Evolutionary conservation across 768 basidiomycete genomes (phyloP).

Genomic region (Xerocomellus chrysenteron): DNA sequence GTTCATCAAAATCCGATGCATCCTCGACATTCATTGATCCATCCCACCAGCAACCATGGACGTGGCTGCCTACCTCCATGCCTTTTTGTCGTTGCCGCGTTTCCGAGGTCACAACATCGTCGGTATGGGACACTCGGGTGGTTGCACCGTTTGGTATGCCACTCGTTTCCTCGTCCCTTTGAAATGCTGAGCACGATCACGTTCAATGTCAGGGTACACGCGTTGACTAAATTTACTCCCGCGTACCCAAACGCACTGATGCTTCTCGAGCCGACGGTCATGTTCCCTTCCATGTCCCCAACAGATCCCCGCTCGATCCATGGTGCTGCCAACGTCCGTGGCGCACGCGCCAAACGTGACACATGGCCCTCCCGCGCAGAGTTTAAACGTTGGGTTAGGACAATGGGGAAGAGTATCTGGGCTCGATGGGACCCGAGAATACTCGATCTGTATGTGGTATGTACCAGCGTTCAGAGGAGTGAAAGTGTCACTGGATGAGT

Average conservation of each 20-base stretch:
- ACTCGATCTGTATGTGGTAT: constrained; percentile 25
- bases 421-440: constrained; percentile 24
- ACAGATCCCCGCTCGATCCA: constrained; percentile 28
- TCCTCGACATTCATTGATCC: background rate
- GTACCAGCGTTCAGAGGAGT: background rate
- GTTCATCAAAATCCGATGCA: too few relatives aligned
- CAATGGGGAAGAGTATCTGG: constrained; percentile 18
- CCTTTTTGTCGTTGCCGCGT: constrained; percentile 25
- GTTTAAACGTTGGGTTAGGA: constrained; percentile 17
- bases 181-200: background rate
- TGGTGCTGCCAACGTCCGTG: constrained; percentile 31
- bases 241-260: constrained; percentile 18
- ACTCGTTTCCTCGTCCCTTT: background rate
- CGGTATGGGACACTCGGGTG: constrained; percentile 29
- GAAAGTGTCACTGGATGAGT: background rate
- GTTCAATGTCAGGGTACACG: constrained; percentile 13
- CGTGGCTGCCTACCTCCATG: constrained; percentile 20
- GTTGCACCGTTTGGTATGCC: constrained; percentile 29
- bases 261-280: constrained; percentile 31
- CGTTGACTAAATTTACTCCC: constrained; percentile 17
- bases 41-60: constrained; percentile 23
- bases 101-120: constrained; percentile 24
- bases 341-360: constrained; percentile 27
- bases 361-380: constrained; percentile 25
- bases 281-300: constrained; percentile 31